Evolutionary conservation across 169 alveolate species (phyloP).

Genomic region (Plasmodium billcollinsi): DNA sequence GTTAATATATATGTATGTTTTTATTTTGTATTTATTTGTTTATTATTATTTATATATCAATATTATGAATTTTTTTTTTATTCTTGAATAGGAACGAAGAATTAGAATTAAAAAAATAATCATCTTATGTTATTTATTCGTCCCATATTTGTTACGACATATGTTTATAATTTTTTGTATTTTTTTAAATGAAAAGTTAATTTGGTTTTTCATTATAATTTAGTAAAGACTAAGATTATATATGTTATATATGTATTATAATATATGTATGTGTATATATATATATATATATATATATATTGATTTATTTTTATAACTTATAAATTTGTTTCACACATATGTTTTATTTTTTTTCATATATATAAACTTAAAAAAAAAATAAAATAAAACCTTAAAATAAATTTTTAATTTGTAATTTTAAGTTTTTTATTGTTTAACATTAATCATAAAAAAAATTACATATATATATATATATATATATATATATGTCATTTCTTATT

Average conservation of each 20-base stretch:
- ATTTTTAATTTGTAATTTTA: too few relatives aligned
- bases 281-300: too few relatives aligned
- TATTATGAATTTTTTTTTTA: neutral
- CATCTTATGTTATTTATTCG: neutral
- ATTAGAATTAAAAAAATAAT: slow-evolving; percentile 19
- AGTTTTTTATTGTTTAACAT: too few relatives aligned
- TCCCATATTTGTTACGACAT: neutral
- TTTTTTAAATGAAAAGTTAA: slow-evolving; percentile 2
- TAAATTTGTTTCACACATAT: neutral
- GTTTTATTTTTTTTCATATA: too few relatives aligned
- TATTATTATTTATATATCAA: too few relatives aligned
- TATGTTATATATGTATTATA: neutral
- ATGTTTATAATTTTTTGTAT: slow-evolving; percentile 36
- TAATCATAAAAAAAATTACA: neutral
- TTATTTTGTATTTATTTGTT: too few relatives aligned
- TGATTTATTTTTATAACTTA: slow-evolving; percentile 8
- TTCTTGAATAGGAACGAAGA: slow-evolving; percentile 38
- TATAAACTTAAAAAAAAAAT: too few relatives aligned
- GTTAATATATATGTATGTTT: too few relatives aligned
- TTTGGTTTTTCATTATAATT: slow-evolving; percentile 5
- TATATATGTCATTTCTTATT: too few relatives aligned
- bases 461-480: too few relatives aligned
- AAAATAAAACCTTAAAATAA: too few relatives aligned
- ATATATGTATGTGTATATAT: too few relatives aligned
- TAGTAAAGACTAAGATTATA: neutral